Evolutionary conservation across 2,329 filamentous ascomycete species (phyloP), one percentile per base, ranked within the genome.

Genomic region (Fusarium sp.): DNA sequence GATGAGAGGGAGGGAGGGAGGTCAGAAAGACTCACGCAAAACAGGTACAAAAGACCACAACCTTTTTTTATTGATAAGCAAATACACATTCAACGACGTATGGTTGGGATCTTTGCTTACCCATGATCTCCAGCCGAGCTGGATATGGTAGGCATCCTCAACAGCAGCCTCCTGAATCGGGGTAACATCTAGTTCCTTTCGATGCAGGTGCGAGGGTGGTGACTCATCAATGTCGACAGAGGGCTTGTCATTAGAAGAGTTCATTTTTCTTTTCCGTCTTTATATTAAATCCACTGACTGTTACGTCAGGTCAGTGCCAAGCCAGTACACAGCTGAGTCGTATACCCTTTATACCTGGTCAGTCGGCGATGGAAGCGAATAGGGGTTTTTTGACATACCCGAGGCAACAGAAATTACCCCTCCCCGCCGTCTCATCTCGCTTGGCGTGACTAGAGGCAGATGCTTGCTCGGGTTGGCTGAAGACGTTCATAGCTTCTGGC

Each of bases 51-150:
- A 63, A 56, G n/a, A 63, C 61, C 14, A 63, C 61, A 63, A 63
- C n/a, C 61, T 44, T 10, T 22, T 38, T 44, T 44, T 16, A 44
- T 24, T 24, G 20, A 11, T 24, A 14, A 8, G 20, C 22, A 20
- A 44, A 22, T 22, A 22, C 7, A 12, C 40, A 44, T 22, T 44
- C 20, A 14, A 16, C 12, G 20, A 40, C 40, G 7, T 12, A 14
- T 16, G 20, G 20, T 20, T 24, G n/a, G 24, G 49, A 51, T n/a
- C 10, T 17, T 63, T 7, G 27, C 61, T 56, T 44, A 63, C 61
- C 61, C 61, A 63, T 40, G 61, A 63, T 63, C 61, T 63, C 61
- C 61, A 63, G 16, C 61, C 29, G n/a, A 63, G 61, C 61, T 33
- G 56, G 49, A 63, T 17, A 63, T 63, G 61, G 49, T 63, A 56